Conservation (phyloP, 139 green algal genomes). For the Eudorina sp. region DNA sequence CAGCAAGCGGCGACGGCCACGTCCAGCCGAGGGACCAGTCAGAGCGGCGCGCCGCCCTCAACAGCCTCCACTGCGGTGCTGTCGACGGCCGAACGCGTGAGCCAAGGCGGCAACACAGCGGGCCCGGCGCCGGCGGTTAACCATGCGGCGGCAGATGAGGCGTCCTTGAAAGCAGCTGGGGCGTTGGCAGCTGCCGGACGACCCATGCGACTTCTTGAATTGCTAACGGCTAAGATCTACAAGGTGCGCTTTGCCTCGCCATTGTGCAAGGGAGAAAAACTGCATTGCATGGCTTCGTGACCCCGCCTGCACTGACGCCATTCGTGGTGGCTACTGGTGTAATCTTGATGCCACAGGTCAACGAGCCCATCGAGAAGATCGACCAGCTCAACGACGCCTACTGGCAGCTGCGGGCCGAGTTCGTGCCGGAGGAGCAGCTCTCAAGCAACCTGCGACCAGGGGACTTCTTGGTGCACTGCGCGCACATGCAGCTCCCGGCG, state of each 20-base stretch:
- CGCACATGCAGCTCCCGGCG: slow-evolving; percentile 22
- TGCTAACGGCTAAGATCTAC: slow-evolving; percentile 85
- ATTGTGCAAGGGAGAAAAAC: no score
- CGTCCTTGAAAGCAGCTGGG: slow-evolving; percentile 48
- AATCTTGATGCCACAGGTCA: slow-evolving; percentile 57
- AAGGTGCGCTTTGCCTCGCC: slow-evolving; percentile 72
- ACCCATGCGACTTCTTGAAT: slow-evolving; percentile 89
- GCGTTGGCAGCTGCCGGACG: slow-evolving; percentile 41
- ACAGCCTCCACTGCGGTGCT: no score
- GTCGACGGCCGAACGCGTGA: background rate
- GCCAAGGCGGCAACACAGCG: background rate
- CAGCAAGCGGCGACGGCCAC: slow-evolving; percentile 35
- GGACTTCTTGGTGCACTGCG: background rate
- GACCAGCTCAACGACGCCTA: slow-evolving; percentile 84
- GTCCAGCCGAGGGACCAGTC: slow-evolving; percentile 33
- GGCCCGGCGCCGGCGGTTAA: slow-evolving; percentile 69
- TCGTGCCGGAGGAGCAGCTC: slow-evolving; percentile 82
- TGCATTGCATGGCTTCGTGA: no score
- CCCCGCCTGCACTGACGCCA: no score
- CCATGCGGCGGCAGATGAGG: slow-evolving; percentile 64
- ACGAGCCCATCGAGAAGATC: slow-evolving; percentile 67
- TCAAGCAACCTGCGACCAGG: background rate
- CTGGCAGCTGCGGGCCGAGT: slow-evolving; percentile 83
- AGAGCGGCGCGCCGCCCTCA: background rate
- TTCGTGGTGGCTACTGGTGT: no score